Evolutionary conservation across 225 moss, liverwort and hornwort species (phyloP).

Genomic region (Pleurozium schreberi): DNA sequence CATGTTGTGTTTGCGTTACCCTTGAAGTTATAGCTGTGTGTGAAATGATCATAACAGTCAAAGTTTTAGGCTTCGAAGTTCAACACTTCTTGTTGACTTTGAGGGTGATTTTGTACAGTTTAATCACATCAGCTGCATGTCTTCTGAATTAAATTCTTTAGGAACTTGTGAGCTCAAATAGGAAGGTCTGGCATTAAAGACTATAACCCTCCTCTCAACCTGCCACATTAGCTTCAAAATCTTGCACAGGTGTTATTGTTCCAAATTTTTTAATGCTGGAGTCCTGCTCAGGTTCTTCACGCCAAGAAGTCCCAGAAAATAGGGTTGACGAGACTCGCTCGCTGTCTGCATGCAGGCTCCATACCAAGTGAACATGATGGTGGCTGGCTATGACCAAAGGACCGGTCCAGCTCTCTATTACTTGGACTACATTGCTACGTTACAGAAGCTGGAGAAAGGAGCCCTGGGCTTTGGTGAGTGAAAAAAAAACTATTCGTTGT

Average conservation of each 20-base stretch:
- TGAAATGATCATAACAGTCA: background rate
- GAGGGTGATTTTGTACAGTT: background rate
- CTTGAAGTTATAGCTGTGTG: background rate
- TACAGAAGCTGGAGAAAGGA: slow-evolving; percentile 72
- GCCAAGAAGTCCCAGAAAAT: background rate
- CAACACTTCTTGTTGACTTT: background rate
- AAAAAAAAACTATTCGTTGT: background rate
- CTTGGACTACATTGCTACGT: slow-evolving; percentile 73
- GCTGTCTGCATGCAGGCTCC: slow-evolving; percentile 42
- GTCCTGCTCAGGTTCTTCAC: background rate
- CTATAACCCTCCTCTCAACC: background rate
- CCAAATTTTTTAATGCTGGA: background rate
- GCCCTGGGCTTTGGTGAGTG: slow-evolving; percentile 70
- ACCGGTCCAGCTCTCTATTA: slow-evolving; percentile 68
- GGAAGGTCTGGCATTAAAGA: background rate
- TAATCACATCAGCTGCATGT: background rate
- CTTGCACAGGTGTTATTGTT: background rate
- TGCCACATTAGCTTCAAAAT: background rate
- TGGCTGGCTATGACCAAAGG: slow-evolving; percentile 66
- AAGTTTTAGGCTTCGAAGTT: background rate
- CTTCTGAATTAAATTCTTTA: background rate
- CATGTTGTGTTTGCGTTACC: background rate
- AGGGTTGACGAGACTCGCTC: background rate
- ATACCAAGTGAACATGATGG: slow-evolving; percentile 80
- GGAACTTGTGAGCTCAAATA: background rate